phyloP scores from a whole-genome alignment of 2,329 filamentous ascomycete species.

The Botrytis cinerea region DNA sequence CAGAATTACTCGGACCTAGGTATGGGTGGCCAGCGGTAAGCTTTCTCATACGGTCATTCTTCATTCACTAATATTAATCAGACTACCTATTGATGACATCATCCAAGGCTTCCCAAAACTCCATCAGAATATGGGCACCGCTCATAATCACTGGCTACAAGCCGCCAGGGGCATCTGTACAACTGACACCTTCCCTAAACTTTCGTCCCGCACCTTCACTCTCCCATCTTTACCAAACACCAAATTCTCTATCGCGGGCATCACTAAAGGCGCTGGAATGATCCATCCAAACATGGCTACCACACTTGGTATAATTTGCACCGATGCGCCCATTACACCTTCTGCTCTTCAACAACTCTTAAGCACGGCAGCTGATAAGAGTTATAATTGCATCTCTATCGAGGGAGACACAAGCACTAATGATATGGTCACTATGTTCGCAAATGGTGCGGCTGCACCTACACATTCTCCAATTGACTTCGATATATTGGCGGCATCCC shows the following conservation, averaged over 20 bases:
- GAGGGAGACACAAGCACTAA: conserved; percentile 11
- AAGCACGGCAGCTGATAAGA: not conserved
- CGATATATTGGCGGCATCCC: not conserved
- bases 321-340: conserved; percentile 79
- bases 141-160: conserved; percentile 83
- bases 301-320: conserved; percentile 86
- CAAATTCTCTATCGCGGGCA: conserved; percentile 84
- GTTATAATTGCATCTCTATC: conserved; percentile 6
- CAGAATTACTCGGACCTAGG: not conserved
- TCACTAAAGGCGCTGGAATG: conserved; percentile 99
- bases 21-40: conserved; percentile 1
- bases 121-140: conserved; percentile 42
- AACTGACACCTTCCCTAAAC: conserved; percentile 97
- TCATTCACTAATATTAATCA: not conserved
- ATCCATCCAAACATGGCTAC: conserved; percentile 99
- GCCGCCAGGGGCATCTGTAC: conserved; percentile 94
- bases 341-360: conserved; percentile 29
- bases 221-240: conserved; percentile 76
- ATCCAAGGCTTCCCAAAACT: not conserved
- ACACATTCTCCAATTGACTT: not conserved
- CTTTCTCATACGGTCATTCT: not conserved
- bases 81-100: conserved; percentile 8
- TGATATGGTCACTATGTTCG: not conserved
- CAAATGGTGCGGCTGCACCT: not conserved
- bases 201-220: conserved; percentile 80